Evolutionary conservation across 2,329 filamentous ascomycete genomes (phyloP), one percentile per base, ranked within the genome.

Genomic region (Periconia digitata): DNA sequence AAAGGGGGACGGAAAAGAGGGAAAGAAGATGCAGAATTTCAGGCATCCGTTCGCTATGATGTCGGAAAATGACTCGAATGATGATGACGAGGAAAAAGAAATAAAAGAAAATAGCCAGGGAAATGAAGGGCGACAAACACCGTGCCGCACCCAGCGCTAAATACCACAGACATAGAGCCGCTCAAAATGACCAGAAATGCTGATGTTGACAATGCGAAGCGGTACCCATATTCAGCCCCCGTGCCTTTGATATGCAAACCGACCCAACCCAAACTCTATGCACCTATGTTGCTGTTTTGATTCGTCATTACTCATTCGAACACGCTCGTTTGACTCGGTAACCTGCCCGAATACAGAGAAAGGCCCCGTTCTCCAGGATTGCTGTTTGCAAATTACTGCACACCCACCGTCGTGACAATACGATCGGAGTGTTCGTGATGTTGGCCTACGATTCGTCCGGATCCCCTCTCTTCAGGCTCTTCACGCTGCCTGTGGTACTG

Each of bases 111-210:
- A 24, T 46, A 32, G 16, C 42, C 44, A 47, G 41, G 36, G 47
- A 55, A 51, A 54, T 47, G 44, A 59, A 52, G 55, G 18, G 32
- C 53, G 51, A 53, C 43, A 47, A 59, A 58, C 40, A 44, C 50
- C 53, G 53, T 49, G 58, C 57, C 46, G 65, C 67, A n/a, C 27
- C 64, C 58, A 62, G 23, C 63, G 67, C 66, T 70, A 69, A 71
- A 71, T 71, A 66, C 63, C 64, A 67, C 59, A 62, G 64, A 61
- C 64, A 55, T 71, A 58, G 38, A 42, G 56, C 58, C 60, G 56
- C 60, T 64, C 55, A 46, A 53, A 54, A 46, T 50, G 53, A 54
- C 43, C 46, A 54, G 46, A 37, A n/a, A 50, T 45, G 49, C 37
- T 50, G 45, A 56, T 49, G 49, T 49, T 48, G 52, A 54, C 56